Base-by-base conservation (phyloP, 2,329 filamentous ascomycete genomes). In the Trichoderma breve region DNA sequence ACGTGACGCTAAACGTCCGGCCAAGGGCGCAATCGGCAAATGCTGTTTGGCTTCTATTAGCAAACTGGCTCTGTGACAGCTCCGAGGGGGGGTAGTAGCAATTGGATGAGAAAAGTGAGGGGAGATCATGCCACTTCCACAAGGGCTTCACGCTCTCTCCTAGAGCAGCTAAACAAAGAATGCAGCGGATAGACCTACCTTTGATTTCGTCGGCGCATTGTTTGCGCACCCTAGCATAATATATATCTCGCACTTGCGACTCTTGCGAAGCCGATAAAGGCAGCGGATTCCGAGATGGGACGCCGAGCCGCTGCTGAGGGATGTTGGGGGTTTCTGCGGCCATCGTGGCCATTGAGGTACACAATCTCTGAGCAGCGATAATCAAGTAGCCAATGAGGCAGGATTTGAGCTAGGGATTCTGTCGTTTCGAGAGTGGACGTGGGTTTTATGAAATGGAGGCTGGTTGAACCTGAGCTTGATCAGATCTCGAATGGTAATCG, bases 11-110 rank as follows among this genome's bases (percentile, higher is more conserved):
- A 77, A 98, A 89, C 6, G 95, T 98, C 75, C 93, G 92, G 79
- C 92, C 91, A 64, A 91, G 87, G 68, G 95, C 95, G 86, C 96
- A 99, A 76, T 92, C 90, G 72, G 96, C 96, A 81, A 99, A 99
- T 73, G 92, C 95, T 98, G 76, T 53, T 34, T 21, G n/a, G 18
- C 18, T 34, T 11, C 14, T 26, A 1, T 61, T 53, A 69, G 55
- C 55, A 24, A 34, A 30, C 3, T 2, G 18, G 6, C 21, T 51
- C 36, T 26, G 7, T 34, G n/a, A 51, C 11, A 47, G 53, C 14
- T 43, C 53, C 53, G 3, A 58, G 3, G 28, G n/a, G 26, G 14
- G 26, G 3, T 9, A 21, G 8, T 47, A 36, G 43, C 30, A 67
- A 67, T 55, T 66, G 36, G 28, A 8, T 9, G n/a, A 14, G 28